phyloP scores from a whole-genome alignment of 2,329 filamentous ascomycete species.

The Neurospora crassa region DNA sequence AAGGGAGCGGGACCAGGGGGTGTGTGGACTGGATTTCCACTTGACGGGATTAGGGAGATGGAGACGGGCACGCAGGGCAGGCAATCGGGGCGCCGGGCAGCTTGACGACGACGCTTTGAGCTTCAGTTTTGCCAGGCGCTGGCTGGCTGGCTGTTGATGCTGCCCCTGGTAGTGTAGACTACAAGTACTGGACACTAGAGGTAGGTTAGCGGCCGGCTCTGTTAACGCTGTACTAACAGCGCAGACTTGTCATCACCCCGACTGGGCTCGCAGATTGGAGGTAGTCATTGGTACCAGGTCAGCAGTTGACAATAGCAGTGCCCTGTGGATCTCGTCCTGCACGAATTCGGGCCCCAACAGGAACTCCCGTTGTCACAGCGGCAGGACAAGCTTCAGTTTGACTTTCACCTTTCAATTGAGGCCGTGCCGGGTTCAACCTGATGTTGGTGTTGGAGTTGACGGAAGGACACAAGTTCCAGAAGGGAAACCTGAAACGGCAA shows the following conservation, averaged over 20 bases:
- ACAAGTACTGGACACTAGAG: neutral
- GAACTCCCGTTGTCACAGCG: neutral
- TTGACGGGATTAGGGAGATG: neutral
- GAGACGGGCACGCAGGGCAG: neutral
- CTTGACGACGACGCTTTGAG: neutral
- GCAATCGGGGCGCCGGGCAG: neutral
- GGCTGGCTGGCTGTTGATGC: neutral
- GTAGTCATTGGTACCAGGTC: neutral
- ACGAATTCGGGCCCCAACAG: neutral
- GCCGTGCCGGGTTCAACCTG: neutral
- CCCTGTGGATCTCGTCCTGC: neutral
- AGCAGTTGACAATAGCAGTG: neutral
- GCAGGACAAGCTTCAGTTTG: neutral
- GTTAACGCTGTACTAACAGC: neutral
- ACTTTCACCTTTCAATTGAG: neutral
- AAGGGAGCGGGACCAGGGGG: neutral
- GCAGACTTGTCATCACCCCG: neutral
- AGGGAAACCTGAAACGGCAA: neutral
- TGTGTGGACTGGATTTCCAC: neutral
- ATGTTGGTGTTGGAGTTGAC: neutral
- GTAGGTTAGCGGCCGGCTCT: neutral
- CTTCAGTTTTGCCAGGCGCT: neutral
- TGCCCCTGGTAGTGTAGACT: no score
- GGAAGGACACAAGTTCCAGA: neutral
- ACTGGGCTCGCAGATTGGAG: neutral